Conservation (phyloP, 2,329 filamentous ascomycete species). For the Ascochyta rabiei region DNA sequence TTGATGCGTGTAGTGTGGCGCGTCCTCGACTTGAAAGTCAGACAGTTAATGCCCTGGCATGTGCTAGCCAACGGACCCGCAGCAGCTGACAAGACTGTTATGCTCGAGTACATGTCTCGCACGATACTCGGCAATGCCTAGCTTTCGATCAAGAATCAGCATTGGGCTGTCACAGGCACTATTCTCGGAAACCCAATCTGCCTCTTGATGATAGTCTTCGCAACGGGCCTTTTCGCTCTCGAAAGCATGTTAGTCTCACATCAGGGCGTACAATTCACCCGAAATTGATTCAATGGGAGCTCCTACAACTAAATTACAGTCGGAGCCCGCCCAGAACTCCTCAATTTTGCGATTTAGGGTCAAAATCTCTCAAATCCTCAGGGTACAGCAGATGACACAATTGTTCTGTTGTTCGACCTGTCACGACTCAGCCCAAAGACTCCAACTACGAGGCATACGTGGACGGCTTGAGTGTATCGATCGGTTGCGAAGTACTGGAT, state of each 20-base stretch:
- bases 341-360: background rate
- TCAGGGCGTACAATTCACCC: background rate
- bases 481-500: background rate
- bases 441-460: background rate
- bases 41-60: background rate
- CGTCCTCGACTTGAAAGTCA: slow-evolving; percentile 1
- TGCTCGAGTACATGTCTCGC: slow-evolving; percentile 3
- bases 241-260: background rate
- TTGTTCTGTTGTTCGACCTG: background rate
- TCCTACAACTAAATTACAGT: background rate
- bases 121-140: background rate
- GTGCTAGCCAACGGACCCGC: background rate
- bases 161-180: slow-evolving; percentile 1
- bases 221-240: background rate
- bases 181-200: background rate
- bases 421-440: background rate
- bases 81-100: background rate
- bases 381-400: background rate
- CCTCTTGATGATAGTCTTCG: slow-evolving; percentile 1
- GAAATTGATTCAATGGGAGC: background rate
- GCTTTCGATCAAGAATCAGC: background rate
- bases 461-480: background rate
- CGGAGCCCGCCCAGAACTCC: background rate
- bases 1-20: slow-evolving; percentile 1
- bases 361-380: background rate